A percentile compares a stretch with the other conserved stretches of the same genome.
These are phyloP conservation scores for Arabidopsis hybrid DNA, from an alignment of 441 rosid genomes.

Conservation along the genomic window DNA sequence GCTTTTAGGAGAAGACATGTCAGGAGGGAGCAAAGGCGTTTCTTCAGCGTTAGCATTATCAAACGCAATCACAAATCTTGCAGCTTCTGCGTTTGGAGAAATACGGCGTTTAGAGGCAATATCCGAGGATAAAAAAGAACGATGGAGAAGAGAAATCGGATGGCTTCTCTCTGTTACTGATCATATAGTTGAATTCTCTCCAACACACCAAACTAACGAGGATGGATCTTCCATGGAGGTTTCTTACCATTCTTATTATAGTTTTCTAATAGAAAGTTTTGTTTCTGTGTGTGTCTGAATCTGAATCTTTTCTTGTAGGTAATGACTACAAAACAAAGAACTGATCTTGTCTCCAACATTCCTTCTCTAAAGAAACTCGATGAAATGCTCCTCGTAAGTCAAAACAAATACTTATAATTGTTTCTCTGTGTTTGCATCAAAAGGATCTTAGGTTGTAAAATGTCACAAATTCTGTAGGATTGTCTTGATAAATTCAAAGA, in stretches of 20 bases:
- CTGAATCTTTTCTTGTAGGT: conserved; percentile 51
- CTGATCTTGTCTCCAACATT: conserved; percentile 85
- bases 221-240: conserved; percentile 92
- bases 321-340: conserved; percentile 81
- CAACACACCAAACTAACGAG: conserved; percentile 77
- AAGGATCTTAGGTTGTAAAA: background rate
- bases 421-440: conserved; percentile 10
- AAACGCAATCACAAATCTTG: conserved; percentile 91
- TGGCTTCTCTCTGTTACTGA: conserved; percentile 93
- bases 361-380: conserved; percentile 89
- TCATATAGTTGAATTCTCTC: conserved; percentile 84
- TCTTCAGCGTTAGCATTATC: conserved; percentile 96
- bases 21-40: conserved; percentile 98
- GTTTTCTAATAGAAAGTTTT: background rate
- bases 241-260: conserved; percentile 13
- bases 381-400: conserved; percentile 80
- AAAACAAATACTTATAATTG: background rate
- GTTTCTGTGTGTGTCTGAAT: conserved; percentile 13
- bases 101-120: conserved; percentile 83
- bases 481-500: conserved; percentile 78
- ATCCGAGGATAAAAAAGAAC: conserved; percentile 68
- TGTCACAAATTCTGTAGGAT: conserved; percentile 51
- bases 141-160: conserved; percentile 88
- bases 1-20: conserved; percentile 97
- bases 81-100: conserved; percentile 97